These are phyloP conservation scores for Gleditsia sinensis DNA, from an alignment of 306 rosid genomes.

Conservation along the genomic window DNA sequence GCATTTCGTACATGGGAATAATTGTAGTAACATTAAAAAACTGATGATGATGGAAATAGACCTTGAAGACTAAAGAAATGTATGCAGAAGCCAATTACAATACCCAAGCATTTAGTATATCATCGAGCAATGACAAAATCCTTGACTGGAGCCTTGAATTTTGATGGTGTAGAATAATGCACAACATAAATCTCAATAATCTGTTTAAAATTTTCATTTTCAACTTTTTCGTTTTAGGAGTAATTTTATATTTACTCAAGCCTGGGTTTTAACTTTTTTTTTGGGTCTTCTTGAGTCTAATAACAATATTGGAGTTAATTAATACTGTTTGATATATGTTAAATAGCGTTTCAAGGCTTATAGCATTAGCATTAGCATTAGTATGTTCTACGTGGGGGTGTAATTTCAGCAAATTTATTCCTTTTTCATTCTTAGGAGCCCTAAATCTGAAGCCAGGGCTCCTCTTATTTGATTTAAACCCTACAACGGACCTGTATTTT, in stretches of 20 bases:
- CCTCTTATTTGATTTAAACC: conserved; percentile 7
- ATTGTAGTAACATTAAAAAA: neutral
- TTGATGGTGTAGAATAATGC: neutral
- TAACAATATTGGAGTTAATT: neutral
- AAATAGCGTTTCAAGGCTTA: neutral
- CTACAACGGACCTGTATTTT: conserved; percentile 7
- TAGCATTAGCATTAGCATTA: neutral
- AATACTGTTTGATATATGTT: neutral
- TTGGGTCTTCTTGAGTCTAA: neutral
- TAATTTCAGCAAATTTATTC: neutral
- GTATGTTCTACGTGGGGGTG: neutral
- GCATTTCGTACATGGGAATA: neutral
- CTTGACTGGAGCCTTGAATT: neutral
- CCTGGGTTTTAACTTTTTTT: neutral
- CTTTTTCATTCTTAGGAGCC: neutral
- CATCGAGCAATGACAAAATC: too few species aligned
- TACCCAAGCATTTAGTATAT: neutral
- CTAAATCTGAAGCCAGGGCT: neutral
- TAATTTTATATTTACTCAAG: neutral
- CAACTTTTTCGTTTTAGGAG: neutral
- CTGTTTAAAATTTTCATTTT: neutral
- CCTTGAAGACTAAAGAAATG: neutral
- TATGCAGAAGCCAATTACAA: neutral
- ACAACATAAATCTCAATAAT: neutral
- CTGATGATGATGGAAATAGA: neutral